Evolutionary conservation across 2,329 filamentous ascomycete species (phyloP), one percentile per base, ranked within the genome.

Genomic region (Fusarium nanum): DNA sequence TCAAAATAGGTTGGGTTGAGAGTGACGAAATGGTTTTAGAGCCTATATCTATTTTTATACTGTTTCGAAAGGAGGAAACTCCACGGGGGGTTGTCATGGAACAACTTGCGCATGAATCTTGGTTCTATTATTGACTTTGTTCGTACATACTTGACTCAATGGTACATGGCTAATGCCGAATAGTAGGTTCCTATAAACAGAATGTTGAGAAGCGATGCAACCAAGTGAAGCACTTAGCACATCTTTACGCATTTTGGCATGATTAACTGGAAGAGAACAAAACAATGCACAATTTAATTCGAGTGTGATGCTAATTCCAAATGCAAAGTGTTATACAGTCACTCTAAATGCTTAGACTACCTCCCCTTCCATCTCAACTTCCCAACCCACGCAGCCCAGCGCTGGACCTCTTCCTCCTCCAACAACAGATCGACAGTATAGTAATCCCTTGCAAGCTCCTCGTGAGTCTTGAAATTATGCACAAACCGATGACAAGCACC

Each of bases 401-500:
- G 85, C 79, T 84, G 82, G 13, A 96, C 89, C 82, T 93, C 91
- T 42, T 92, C 90, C 77, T 91, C 87, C 74, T 85, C 87, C 76
- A 91, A 76, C 67, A 97, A 82, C 71, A 86, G 79, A 57, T 95
- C 92, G 9, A 96, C 88, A 0, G 89, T 94, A 80, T 89, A 93
- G 77, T 86, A 93, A 56, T 90, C 82, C 72, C 86, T 84, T 16
- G 93, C 93, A 71, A 97, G 81, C 73, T 92, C 92, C 84, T 97
- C 93, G 76, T 96, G 93, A 7, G 81, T 84, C 34, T 88, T 90
- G 76, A 94, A 87, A 41, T 88, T 83, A 82, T 97, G 93, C 77
- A 97, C 92, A 77, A 93, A 94, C 44, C 86, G 88, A 82, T 97
- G 93, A 75, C 93, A 97, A 4, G 93, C 91, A 52, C 93, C 85